Conservation (phyloP, 2,329 filamentous ascomycete genomes). For the Cladosporium sp. region DNA sequence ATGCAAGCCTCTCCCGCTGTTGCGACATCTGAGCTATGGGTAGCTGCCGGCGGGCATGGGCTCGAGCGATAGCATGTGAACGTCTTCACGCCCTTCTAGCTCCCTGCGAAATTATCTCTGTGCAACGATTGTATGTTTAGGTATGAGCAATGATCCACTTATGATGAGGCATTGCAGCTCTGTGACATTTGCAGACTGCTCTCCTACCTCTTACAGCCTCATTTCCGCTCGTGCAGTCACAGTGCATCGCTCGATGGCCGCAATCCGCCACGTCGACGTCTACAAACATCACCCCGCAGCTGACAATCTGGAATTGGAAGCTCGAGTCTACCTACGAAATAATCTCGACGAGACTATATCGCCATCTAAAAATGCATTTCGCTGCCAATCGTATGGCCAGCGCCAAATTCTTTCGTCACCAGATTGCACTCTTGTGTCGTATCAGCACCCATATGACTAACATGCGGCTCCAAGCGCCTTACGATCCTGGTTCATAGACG, state of each 20-base stretch:
- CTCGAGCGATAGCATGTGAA: constrained; percentile 9
- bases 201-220: neutral
- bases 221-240: neutral
- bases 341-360: neutral
- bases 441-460: neutral
- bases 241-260: neutral
- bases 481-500: neutral
- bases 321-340: neutral
- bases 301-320: neutral
- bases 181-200: neutral
- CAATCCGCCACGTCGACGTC: neutral
- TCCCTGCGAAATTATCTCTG: neutral
- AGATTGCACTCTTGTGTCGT: neutral
- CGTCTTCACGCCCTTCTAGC: neutral
- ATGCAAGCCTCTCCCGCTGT: constrained; percentile 3
- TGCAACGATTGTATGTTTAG: neutral
- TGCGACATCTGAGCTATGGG: constrained; percentile 12
- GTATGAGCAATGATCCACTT: neutral
- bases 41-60: constrained; percentile 1
- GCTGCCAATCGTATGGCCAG: neutral
- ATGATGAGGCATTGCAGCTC: neutral
- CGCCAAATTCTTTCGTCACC: neutral
- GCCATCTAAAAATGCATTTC: neutral
- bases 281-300: constrained; percentile 1
- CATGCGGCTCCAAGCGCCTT: neutral